Evolutionary conservation across 768 basidiomycete species (phyloP).

Genomic region (Sporobolomyces phaffii): DNA sequence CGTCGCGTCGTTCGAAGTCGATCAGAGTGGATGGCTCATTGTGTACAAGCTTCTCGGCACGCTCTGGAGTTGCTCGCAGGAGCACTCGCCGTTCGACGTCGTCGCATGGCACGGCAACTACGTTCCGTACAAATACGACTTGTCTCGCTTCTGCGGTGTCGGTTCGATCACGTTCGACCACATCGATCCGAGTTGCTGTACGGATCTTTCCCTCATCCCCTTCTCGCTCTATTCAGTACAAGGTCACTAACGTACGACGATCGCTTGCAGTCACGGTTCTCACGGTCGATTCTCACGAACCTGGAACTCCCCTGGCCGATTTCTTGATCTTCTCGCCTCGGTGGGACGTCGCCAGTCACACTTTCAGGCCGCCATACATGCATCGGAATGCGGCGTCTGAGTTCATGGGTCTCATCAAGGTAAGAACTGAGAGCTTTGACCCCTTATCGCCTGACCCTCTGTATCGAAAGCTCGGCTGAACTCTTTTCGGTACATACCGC

Average conservation of each 20-base stretch:
- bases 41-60: constrained; percentile 49
- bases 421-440: too few species aligned
- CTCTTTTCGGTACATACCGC: too few species aligned
- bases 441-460: too few species aligned
- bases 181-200: constrained; percentile 58
- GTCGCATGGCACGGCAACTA: constrained; percentile 51
- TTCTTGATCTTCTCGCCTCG: constrained; percentile 61
- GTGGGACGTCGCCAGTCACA: constrained; percentile 59
- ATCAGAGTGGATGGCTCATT: constrained; percentile 57
- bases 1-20: constrained; percentile 61
- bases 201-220: background rate
- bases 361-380: constrained; percentile 51
- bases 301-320: constrained; percentile 58
- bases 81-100: constrained; percentile 59
- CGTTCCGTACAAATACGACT: constrained; percentile 55
- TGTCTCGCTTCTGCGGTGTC: constrained; percentile 47
- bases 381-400: constrained; percentile 61
- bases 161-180: constrained; percentile 63
- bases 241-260: too few species aligned
- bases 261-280: constrained; percentile 53
- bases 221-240: too few species aligned
- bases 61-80: constrained; percentile 31
- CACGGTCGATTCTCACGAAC: constrained; percentile 60
- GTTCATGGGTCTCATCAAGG: constrained; percentile 56
- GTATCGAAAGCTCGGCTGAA: too few species aligned